Evolutionary conservation across 2,329 filamentous ascomycete species (phyloP).

Genomic region (Diaporthe australafricana): DNA sequence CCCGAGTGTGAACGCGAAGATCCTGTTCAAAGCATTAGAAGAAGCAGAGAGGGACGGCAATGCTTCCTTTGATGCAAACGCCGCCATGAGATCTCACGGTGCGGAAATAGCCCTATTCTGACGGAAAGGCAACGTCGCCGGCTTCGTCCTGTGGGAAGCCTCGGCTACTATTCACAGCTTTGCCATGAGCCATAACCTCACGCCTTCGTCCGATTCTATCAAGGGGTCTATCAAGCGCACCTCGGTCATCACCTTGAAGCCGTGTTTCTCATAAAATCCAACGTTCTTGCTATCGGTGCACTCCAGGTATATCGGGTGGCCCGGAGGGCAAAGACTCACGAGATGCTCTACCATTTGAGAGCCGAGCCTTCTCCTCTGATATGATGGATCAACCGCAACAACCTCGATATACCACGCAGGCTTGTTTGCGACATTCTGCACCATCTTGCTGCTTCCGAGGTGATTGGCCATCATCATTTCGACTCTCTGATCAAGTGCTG

Average conservation of each 20-base stretch:
- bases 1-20: conserved; percentile 12
- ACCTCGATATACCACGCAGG: conserved; percentile 12
- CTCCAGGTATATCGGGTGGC: background rate
- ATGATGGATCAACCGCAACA: background rate
- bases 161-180: background rate
- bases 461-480: background rate
- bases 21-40: conserved; percentile 2
- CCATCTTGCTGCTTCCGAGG: background rate
- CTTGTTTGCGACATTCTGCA: background rate
- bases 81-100: conserved; percentile 2
- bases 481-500: background rate
- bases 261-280: background rate
- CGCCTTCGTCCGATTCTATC: background rate
- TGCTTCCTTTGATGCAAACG: background rate
- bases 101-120: conserved; percentile 15
- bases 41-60: background rate
- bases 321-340: background rate
- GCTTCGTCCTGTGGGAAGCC: background rate
- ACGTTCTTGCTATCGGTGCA: conserved; percentile 1
- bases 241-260: conserved; percentile 8
- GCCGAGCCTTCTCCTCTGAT: conserved; percentile 2
- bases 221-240: conserved; percentile 6
- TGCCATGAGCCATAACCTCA: conserved; percentile 7
- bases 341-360: conserved; percentile 15
- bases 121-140: background rate